Percentiles rank a stretch among this genome's conserved stretches.
phyloP scores from a whole-genome alignment of 108 stramenopile species.

The Cyclotella baltica region DNA sequence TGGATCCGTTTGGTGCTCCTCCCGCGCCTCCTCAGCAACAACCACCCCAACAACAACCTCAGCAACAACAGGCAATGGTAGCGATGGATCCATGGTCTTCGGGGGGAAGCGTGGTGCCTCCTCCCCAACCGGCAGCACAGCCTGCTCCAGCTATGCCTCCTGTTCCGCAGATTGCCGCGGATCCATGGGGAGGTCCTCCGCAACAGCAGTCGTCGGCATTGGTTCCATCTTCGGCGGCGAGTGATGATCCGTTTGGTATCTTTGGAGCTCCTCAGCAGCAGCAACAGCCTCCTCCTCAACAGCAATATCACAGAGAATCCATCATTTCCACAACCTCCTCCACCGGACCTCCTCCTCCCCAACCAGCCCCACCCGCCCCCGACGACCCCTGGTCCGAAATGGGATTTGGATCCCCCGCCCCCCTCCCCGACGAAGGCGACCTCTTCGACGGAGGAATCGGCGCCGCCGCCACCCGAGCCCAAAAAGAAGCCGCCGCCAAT shows the following conservation, averaged over 20 bases:
- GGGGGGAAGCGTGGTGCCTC: conserved; percentile 6
- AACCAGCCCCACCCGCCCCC: conserved; percentile 26
- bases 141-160: neutral
- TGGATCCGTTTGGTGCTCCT: conserved; percentile 46
- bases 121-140: neutral
- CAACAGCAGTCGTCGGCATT: conserved; percentile 29
- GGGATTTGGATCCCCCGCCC: conserved; percentile 57
- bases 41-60: neutral
- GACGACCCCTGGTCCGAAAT: conserved; percentile 79
- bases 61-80: neutral
- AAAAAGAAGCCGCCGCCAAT: conserved; percentile 15
- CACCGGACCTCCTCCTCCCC: conserved; percentile 28
- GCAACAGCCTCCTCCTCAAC: conserved; percentile 23
- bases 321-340: conserved; percentile 32
- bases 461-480: conserved; percentile 43
- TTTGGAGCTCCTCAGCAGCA: conserved; percentile 35
- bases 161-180: conserved; percentile 3
- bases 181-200: conserved; percentile 51
- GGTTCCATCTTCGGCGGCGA: conserved; percentile 33
- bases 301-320: neutral
- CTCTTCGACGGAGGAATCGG: conserved; percentile 44
- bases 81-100: conserved; percentile 4
- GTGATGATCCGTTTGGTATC: conserved; percentile 51
- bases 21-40: conserved; percentile 13
- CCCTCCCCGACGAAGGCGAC: conserved; percentile 25